Conservation (phyloP, 306 rosid species). For the Corylus americana region DNA sequence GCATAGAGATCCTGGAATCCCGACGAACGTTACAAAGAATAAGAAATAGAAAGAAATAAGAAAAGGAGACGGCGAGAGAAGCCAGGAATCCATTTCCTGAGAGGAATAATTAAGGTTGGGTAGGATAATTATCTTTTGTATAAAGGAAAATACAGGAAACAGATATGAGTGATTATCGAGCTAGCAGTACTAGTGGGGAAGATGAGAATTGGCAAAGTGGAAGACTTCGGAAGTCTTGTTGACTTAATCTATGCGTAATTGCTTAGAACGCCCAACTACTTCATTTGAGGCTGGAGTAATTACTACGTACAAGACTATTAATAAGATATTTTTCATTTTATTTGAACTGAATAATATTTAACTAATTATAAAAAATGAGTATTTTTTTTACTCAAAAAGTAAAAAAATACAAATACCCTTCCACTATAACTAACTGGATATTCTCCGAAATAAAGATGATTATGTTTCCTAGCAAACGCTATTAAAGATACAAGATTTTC, state of each 20-base stretch:
- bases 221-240: not conserved
- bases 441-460: too few species aligned
- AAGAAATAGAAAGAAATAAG: slow-evolving; percentile 1
- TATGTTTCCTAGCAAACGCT: too few species aligned
- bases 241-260: not conserved
- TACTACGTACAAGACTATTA: not conserved
- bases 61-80: slow-evolving; percentile 2
- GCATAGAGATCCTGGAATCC: slow-evolving; percentile 25
- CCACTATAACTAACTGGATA: too few species aligned
- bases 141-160: not conserved
- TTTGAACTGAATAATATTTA: too few species aligned
- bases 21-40: slow-evolving; percentile 17
- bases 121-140: not conserved
- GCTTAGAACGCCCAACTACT: not conserved
- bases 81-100: slow-evolving; percentile 32
- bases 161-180: not conserved
- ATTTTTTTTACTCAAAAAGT: too few species aligned
- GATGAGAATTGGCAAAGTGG: not conserved
- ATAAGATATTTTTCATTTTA: too few species aligned
- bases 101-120: too few species aligned
- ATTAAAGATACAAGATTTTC: too few species aligned
- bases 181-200: not conserved
- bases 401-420: too few species aligned
- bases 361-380: too few species aligned
- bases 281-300: not conserved